Evolutionary conservation across 2,329 filamentous ascomycete species (phyloP).

Genomic region (Monilinia laxa): DNA sequence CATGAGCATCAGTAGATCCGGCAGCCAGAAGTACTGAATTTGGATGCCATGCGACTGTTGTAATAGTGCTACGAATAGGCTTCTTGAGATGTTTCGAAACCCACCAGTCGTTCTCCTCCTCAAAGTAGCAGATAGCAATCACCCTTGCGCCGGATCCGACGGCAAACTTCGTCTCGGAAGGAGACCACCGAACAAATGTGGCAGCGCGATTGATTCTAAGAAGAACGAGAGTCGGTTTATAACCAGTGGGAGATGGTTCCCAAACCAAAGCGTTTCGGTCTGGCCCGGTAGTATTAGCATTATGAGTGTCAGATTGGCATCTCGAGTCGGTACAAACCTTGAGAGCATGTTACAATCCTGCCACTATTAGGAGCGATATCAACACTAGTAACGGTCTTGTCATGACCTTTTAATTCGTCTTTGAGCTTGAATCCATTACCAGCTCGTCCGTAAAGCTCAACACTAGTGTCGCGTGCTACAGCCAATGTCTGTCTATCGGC

Average conservation of each 20-base stretch:
- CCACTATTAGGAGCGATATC: conserved; percentile 90
- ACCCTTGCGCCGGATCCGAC: conserved; percentile 94
- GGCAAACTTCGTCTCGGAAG: conserved; percentile 94
- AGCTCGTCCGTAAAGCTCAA: conserved; percentile 79
- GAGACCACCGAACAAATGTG: conserved; percentile 96
- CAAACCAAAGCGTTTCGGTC: conserved; percentile 98
- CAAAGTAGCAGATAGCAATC: conserved; percentile 97
- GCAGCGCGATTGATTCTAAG: conserved; percentile 96
- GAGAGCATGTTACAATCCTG: conserved; percentile 95
- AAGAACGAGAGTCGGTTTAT: conserved; percentile 95
- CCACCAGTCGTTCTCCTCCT: conserved; percentile 99
- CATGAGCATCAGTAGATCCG: conserved; percentile 95
- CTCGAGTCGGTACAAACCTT: conserved; percentile 58
- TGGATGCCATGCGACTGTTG: conserved; percentile 92
- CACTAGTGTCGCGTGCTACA: conserved; percentile 83
- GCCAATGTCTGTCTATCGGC: conserved; percentile 85
- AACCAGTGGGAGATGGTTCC: conserved; percentile 88
- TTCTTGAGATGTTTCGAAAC: conserved; percentile 99
- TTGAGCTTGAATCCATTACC: conserved; percentile 78
- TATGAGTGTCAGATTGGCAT: background rate
- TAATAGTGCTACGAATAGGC: conserved; percentile 95
- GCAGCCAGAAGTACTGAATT: conserved; percentile 94
- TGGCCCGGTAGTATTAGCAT: conserved; percentile 42
- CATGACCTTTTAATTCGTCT: conserved; percentile 92
- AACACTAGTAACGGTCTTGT: conserved; percentile 94